Base-by-base conservation (phyloP, 2,329 filamentous ascomycete genomes). In the Phyllosticta citribraziliensis region DNA sequence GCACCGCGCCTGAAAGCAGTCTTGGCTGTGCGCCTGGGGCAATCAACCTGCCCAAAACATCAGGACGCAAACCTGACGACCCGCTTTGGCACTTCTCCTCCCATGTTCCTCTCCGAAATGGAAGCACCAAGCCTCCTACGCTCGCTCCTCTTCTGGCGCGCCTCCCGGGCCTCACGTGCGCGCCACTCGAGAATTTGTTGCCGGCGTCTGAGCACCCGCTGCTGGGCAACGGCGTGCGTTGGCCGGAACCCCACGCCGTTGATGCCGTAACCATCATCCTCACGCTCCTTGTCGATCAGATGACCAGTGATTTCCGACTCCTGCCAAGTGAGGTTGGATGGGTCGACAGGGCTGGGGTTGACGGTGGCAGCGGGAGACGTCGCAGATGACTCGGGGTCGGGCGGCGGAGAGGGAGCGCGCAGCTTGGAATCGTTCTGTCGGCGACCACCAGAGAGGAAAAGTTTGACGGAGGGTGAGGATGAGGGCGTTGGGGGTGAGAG, bases 231-330 rank as follows among this genome's bases (percentile, higher is more conserved):
- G 51, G 82, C 80, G 17, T 83, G 78, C 1, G 83, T 86, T 3
- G 84, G 84, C 62, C 78, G 79, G 70, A 86, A 87, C 0, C 84
- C 84, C 61, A 87, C 78, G 1, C 84, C 84, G 66, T 87, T 86
- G 64, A 86, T 80, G 5, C 84, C 84, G 60, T 82, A 82, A 2
- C 84, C 83, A 68, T 87, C 84, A 67, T 86, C 84, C 50, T 79
- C 80, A 6, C 81, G 80, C 59, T 84, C 81, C 4, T 73, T 76
- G 57, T 81, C 76, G 20, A 73, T 74, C 33, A 78, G 69, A 66
- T 85, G 81, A 14, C 83, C 83, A 5, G 84, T 86, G 67, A 86
- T 86, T 67, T 87, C 84, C 47, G 77, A 76, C 64, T 84, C 81
- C 66, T 80, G 80, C 84, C 84, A 86, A 62, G 77, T 78, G 63